phyloP scores from a whole-genome alignment of 495 filamentous ascomycete genomes.

The Penicillium mononematosum region DNA sequence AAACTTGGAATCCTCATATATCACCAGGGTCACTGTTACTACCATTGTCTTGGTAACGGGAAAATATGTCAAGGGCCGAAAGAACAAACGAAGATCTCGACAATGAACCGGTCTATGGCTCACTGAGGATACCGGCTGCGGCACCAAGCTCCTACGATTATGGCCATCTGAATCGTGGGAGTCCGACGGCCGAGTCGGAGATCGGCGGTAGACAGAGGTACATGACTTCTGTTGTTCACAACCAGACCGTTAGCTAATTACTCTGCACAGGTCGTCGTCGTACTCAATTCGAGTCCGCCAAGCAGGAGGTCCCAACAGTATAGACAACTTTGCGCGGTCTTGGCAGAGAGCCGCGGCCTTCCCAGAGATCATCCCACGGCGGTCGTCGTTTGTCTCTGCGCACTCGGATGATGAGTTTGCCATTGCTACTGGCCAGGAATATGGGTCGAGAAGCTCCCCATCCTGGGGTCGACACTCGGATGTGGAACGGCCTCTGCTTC shows the following conservation, averaged over 20 bases:
- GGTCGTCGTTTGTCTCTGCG: constrained; percentile 65
- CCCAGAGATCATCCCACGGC: constrained; percentile 75
- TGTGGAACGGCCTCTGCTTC: constrained; percentile 32
- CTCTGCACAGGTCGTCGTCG: constrained; percentile 50
- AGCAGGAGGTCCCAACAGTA: constrained; percentile 86
- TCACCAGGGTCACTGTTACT: not conserved
- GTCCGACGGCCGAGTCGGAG: constrained; percentile 21
- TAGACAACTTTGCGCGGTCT: constrained; percentile 90
- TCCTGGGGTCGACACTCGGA: constrained; percentile 22
- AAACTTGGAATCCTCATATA: not conserved
- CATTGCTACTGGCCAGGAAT: constrained; percentile 26
- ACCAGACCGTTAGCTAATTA: not conserved
- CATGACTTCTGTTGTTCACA: not conserved
- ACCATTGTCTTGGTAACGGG: not conserved
- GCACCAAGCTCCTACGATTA: constrained; percentile 23
- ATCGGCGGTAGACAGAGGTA: constrained; percentile 23
- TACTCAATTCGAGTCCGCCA: constrained; percentile 74
- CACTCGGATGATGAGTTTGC: constrained; percentile 49
- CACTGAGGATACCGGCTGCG: constrained; percentile 13
- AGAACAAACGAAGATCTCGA: constrained; percentile 9
- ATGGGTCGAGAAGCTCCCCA: constrained; percentile 36
- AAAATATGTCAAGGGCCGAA: constrained; percentile 15
- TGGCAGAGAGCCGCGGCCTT: constrained; percentile 93
- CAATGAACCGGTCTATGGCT: constrained; percentile 12
- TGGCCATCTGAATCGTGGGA: constrained; percentile 14